Conservation (phyloP, 805 yeast genomes). For the Candida krabiensis region DNA sequence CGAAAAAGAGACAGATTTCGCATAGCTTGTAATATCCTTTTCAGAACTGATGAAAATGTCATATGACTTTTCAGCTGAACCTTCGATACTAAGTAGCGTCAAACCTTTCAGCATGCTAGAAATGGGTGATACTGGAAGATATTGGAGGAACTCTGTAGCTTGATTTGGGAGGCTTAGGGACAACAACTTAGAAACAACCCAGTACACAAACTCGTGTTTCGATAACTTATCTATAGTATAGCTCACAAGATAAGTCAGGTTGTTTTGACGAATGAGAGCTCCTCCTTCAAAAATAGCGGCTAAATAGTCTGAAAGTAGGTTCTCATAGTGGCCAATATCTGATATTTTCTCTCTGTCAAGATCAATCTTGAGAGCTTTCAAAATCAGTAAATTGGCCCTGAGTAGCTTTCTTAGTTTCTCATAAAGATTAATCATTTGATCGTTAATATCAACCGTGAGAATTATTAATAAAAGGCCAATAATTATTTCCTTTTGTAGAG, state of each 20-base stretch:
- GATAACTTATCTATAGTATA: constrained; percentile 16
- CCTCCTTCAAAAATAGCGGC: constrained; percentile 24
- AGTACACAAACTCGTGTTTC: constrained; percentile 23
- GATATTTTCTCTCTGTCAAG: constrained; percentile 3
- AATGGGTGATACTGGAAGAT: constrained; percentile 26
- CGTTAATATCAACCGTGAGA: constrained; percentile 33
- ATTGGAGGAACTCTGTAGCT: constrained; percentile 17
- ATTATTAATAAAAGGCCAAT: constrained; percentile 29
- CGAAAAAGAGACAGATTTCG: constrained; percentile 13
- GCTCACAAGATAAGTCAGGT: constrained; percentile 23
- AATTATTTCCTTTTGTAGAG: constrained; percentile 20
- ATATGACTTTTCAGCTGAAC: constrained; percentile 25
- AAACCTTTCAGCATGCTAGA: constrained; percentile 28
- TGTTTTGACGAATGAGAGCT: constrained; percentile 22
- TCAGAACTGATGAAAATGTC: constrained; percentile 30
- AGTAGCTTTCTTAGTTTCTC: constrained; percentile 15
- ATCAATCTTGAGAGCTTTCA: constrained; percentile 7
- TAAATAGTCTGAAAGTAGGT: constrained; percentile 14
- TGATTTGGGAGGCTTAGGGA: constrained; percentile 6
- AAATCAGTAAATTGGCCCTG: constrained; percentile 10
- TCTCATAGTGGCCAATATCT: not conserved
- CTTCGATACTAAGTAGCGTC: constrained; percentile 25
- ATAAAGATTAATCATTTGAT: constrained; percentile 24
- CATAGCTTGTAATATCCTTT: constrained; percentile 28
- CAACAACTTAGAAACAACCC: constrained; percentile 22